Percentiles rank a stretch among this genome's conserved stretches.
Conservation (phyloP, 2,329 filamentous ascomycete genomes). For the Aureobasidium sp. region DNA sequence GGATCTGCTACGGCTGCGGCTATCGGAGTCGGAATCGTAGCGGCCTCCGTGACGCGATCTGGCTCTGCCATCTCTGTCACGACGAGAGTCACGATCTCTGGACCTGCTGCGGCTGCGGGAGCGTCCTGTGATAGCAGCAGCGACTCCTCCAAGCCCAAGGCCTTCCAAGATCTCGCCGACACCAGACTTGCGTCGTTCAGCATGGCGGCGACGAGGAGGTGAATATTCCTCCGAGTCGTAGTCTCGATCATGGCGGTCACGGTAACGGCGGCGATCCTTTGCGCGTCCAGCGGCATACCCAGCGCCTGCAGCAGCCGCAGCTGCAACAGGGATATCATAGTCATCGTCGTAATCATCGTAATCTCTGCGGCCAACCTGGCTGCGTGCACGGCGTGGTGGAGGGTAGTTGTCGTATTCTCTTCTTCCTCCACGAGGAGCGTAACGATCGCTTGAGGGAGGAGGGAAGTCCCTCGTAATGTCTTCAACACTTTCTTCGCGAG, state of each 20-base stretch:
- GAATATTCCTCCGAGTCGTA: conserved; percentile 41
- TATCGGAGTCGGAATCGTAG: conserved; percentile 37
- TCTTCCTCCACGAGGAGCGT: conserved; percentile 20
- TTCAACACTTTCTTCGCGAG: conserved; percentile 74
- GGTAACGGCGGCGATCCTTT: conserved; percentile 36
- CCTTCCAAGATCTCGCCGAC: conserved; percentile 56
- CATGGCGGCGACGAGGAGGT: conserved; percentile 30
- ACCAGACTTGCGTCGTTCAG: conserved; percentile 46
- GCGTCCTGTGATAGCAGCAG: conserved; percentile 46
- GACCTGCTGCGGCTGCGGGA: conserved; percentile 56
- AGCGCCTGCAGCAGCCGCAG: conserved; percentile 32
- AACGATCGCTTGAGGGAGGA: conserved; percentile 47
- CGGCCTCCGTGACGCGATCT: conserved; percentile 39
- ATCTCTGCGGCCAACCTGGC: conserved; percentile 43
- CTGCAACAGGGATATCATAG: conserved; percentile 36
- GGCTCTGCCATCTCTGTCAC: conserved; percentile 40
- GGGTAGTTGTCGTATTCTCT: conserved; percentile 37
- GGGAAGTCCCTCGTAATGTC: conserved; percentile 81
- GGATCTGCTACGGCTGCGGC: conserved; percentile 44
- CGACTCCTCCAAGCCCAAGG: conserved; percentile 51
- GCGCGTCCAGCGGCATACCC: conserved; percentile 30
- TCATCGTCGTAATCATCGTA: conserved; percentile 54
- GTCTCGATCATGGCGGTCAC: conserved; percentile 34
- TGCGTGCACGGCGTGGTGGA: conserved; percentile 53
- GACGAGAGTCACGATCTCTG: conserved; percentile 48